Percentiles rank a stretch among this genome's conserved stretches.
Conservation (phyloP, 2,329 filamentous ascomycete genomes). For the Trichocomaceae sp. region DNA sequence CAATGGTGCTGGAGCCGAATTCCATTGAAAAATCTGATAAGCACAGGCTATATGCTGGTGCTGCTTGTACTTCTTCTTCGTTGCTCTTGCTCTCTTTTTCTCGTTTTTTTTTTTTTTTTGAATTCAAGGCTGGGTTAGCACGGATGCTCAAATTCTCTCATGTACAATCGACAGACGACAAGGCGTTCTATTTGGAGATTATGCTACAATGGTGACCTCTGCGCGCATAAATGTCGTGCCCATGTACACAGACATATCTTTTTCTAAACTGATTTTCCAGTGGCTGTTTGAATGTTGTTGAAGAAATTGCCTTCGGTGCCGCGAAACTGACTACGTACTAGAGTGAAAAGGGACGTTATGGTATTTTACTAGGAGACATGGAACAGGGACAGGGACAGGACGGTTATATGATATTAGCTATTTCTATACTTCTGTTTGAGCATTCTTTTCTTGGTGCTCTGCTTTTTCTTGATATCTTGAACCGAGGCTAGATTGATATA, state of each 20-base stretch:
- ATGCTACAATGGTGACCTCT: constrained; percentile 1
- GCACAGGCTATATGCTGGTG: background rate
- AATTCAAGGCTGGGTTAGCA: background rate
- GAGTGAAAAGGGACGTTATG: constrained; percentile 6
- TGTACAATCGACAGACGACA: constrained; percentile 12
- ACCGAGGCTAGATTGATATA: no score
- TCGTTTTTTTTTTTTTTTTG: background rate
- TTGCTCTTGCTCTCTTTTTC: no score
- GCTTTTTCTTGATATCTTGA: no score
- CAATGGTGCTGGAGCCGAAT: constrained; percentile 42
- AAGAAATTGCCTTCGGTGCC: constrained; percentile 8
- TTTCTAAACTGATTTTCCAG: constrained; percentile 2
- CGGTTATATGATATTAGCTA: background rate
- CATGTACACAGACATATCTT: constrained; percentile 7
- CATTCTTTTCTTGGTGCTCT: background rate
- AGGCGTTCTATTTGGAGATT: constrained; percentile 3
- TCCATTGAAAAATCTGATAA: constrained; percentile 29
- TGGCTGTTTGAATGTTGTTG: constrained; percentile 10
- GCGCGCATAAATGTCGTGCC: background rate
- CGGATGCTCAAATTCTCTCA: constrained; percentile 1
- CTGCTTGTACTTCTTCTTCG: constrained; percentile 1
- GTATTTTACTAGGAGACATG: constrained; percentile 4
- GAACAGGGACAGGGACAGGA: constrained; percentile 6
- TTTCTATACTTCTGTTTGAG: background rate
- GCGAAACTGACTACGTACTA: background rate